A percentile compares a stretch with the other conserved stretches of the same genome.
phyloP scores from a whole-genome alignment of 768 basidiomycete genomes.

The Tephrocybe sp. region DNA sequence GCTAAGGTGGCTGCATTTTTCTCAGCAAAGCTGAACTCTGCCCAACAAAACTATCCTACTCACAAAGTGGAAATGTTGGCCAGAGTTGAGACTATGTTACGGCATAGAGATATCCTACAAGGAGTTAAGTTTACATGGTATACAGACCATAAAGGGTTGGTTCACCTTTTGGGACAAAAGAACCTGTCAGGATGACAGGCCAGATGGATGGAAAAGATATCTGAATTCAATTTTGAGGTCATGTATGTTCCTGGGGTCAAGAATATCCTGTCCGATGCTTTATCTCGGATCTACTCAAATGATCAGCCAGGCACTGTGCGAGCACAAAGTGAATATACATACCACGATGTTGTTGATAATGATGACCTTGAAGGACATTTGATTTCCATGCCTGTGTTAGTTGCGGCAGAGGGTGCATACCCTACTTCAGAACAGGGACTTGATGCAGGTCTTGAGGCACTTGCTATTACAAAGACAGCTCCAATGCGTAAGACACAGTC shows the following conservation, averaged over 20 bases:
- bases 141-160: no score
- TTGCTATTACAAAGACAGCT: no score
- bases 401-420: slow-evolving; percentile 1
- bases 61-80: slow-evolving; percentile 14
- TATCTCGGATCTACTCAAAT: slow-evolving; percentile 5
- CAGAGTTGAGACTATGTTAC: slow-evolving; percentile 24
- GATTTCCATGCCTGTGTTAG: slow-evolving; percentile 4
- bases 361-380: background rate
- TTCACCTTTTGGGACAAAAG: no score
- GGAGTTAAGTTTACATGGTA: slow-evolving; percentile 22
- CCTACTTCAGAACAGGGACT: background rate
- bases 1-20: slow-evolving; percentile 23
- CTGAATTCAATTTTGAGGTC: slow-evolving; percentile 5
- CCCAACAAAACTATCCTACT: slow-evolving; percentile 28
- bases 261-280: slow-evolving; percentile 4
- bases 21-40: slow-evolving; percentile 19
- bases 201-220: slow-evolving; percentile 10
- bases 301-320: slow-evolving; percentile 13
- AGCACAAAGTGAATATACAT: slow-evolving; percentile 13
- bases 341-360: slow-evolving; percentile 4
- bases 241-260: background rate
- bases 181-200: no score
- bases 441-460: no score
- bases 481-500: background rate
- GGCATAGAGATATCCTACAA: slow-evolving; percentile 21